Evolutionary conservation across 2,329 filamentous ascomycete genomes (phyloP).

Genomic region (Arachnomyces sp.): DNA sequence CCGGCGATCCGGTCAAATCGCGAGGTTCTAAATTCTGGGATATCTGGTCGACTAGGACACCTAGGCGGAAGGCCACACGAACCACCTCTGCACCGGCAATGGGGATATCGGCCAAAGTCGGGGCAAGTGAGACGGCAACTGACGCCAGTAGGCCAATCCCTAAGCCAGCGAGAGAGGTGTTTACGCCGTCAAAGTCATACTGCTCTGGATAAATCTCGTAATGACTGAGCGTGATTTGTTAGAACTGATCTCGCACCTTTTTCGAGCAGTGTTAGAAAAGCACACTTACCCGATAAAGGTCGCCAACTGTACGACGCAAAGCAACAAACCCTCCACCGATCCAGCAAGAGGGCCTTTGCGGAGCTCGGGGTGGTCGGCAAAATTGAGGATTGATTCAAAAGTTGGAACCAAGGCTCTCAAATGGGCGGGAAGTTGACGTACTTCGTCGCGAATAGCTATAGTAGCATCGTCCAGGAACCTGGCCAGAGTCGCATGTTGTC

Average conservation of each 20-base stretch:
- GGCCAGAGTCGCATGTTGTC: slow-evolving; percentile 28
- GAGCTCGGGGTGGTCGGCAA: slow-evolving; percentile 19
- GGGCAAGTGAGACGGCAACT: slow-evolving; percentile 35
- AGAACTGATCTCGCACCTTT: not conserved
- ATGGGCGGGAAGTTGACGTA: slow-evolving; percentile 15
- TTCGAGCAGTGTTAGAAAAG: not conserved
- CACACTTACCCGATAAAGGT: slow-evolving; percentile 37
- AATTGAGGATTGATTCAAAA: slow-evolving; percentile 15
- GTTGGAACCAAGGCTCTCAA: slow-evolving; percentile 15
- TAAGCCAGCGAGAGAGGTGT: slow-evolving; percentile 31
- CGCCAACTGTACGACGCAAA: slow-evolving; percentile 34
- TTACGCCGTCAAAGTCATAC: slow-evolving; percentile 14
- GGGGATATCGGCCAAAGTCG: slow-evolving; percentile 32
- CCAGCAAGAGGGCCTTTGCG: slow-evolving; percentile 36
- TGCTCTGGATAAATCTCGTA: slow-evolving; percentile 4
- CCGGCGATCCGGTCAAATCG: slow-evolving; percentile 12
- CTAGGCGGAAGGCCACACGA: slow-evolving; percentile 41
- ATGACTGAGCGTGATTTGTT: not conserved
- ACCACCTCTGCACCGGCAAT: slow-evolving; percentile 34
- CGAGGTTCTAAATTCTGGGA: slow-evolving; percentile 37
- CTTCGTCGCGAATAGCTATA: slow-evolving; percentile 33
- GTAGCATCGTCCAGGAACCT: slow-evolving; percentile 37
- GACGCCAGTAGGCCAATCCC: slow-evolving; percentile 39
- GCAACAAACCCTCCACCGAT: slow-evolving; percentile 39
- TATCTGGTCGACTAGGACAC: slow-evolving; percentile 35